phyloP scores from a whole-genome alignment of 495 filamentous ascomycete species.

The Jackrogersella minutella region DNA sequence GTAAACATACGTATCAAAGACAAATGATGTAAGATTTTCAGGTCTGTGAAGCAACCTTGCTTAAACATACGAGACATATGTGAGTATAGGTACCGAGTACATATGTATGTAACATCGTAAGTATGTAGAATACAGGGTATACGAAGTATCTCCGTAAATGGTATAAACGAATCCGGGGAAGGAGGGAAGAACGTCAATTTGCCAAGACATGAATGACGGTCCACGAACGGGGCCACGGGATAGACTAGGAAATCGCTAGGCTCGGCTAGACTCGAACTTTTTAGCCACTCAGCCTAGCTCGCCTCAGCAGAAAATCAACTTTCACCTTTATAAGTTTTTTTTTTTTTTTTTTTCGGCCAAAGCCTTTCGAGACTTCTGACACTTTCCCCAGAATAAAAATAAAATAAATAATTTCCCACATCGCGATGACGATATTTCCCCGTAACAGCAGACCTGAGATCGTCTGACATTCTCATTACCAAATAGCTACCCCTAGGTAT shows the following conservation, averaged over 20 bases:
- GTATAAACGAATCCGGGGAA: conserved; percentile 33
- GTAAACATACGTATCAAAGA: not conserved
- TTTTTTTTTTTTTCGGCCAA: too few relatives aligned
- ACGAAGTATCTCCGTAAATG: conserved; percentile 4
- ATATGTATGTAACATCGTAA: too few relatives aligned
- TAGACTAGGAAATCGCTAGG: conserved; percentile 18
- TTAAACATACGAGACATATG: conserved; percentile 8
- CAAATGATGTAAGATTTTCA: conserved; percentile 6
- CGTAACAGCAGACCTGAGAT: conserved; percentile 30
- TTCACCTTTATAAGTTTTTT: conserved; percentile 15
- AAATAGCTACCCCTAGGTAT: conserved; percentile 43
- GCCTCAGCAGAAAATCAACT: not conserved
- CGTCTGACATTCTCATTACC: conserved; percentile 44
- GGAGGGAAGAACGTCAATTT: conserved; percentile 12
- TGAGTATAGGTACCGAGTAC: not conserved
- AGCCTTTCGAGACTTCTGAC: not conserved
- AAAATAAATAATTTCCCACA: conserved; percentile 16
- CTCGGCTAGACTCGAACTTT: conserved; percentile 21
- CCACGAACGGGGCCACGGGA: conserved; percentile 19
- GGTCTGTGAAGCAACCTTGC: conserved; percentile 10
- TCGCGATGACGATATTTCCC: conserved; percentile 40
- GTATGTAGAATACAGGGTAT: conserved; percentile 1
- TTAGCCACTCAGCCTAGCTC: conserved; percentile 8
- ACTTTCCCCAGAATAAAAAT: conserved; percentile 25
- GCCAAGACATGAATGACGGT: conserved; percentile 22